Conservation (phyloP, 1,139 yeast genomes). For the Taiozyma onychis region DNA sequence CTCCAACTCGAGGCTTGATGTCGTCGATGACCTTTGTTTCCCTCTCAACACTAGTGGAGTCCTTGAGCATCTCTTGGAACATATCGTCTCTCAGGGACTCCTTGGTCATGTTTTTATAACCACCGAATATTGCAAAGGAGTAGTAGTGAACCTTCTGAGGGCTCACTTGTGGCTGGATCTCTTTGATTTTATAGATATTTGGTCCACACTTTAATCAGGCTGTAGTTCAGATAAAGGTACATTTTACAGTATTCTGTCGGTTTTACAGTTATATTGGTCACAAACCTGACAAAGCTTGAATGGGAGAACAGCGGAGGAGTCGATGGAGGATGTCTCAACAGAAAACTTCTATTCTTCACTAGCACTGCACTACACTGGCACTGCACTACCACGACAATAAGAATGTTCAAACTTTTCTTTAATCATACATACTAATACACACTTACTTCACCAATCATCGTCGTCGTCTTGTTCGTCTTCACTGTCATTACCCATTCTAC, state of each 20-base stretch:
- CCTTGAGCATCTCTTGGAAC: not conserved
- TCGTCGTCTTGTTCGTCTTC: constrained; percentile 73
- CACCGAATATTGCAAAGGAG: not conserved
- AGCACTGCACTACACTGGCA: not conserved
- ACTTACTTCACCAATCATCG: constrained; percentile 9
- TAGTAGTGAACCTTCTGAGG: not conserved
- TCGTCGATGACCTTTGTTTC: not conserved
- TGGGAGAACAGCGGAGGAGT: too few species aligned
- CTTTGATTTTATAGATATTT: not conserved
- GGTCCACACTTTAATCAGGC: too few species aligned
- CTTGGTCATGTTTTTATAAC: not conserved
- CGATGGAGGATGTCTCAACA: not conserved
- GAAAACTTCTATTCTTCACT: too few species aligned
- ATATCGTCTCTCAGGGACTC: not conserved
- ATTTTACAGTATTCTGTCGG: too few species aligned
- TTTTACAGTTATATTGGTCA: too few species aligned
- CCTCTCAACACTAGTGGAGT: not conserved
- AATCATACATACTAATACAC: not conserved
- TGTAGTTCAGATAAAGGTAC: too few species aligned
- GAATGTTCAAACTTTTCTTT: not conserved
- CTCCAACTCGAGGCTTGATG: not conserved
- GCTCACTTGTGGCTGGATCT: not conserved
- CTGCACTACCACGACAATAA: not conserved
- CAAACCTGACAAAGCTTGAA: too few species aligned
- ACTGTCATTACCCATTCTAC: constrained; percentile 65